These are phyloP conservation scores for Plasmodium malariae DNA, from an alignment of 169 alveolate genomes.

Conservation along the genomic window DNA sequence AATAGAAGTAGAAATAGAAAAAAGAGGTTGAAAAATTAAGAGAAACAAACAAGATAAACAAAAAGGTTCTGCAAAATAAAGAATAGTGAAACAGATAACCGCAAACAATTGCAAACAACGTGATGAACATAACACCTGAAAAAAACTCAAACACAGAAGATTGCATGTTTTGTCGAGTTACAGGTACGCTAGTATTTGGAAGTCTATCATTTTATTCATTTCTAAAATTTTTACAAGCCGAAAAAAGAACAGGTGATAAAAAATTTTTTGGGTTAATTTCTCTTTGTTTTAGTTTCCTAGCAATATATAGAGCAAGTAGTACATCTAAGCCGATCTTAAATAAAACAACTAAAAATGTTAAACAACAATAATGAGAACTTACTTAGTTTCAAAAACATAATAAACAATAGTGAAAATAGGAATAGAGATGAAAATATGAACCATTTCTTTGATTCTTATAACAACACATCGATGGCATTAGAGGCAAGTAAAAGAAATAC, in stretches of 20 bases:
- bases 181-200: slow-evolving; percentile 67
- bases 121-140: slow-evolving; percentile 16
- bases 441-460: slow-evolving; percentile 15
- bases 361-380: neutral
- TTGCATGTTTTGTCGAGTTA: slow-evolving; percentile 60
- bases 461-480: neutral
- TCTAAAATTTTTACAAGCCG: slow-evolving; percentile 68
- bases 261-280: slow-evolving; percentile 47
- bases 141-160: slow-evolving; percentile 34
- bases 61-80: neutral
- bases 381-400: neutral
- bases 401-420: slow-evolving; percentile 30
- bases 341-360: neutral
- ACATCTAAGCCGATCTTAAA: slow-evolving; percentile 52
- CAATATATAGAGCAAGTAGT: slow-evolving; percentile 60
- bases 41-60: neutral
- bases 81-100: neutral
- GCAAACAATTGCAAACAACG: neutral
- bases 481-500: slow-evolving; percentile 11
- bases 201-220: slow-evolving; percentile 62
- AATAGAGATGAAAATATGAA: neutral
- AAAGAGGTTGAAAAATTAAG: too few species aligned
- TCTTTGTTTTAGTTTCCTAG: slow-evolving; percentile 26
- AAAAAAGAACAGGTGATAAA: slow-evolving; percentile 33
- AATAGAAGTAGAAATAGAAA: too few species aligned